Evolutionary conservation across 2,329 filamentous ascomycete species (phyloP).

Genomic region (Pseudopithomyces maydicus): DNA sequence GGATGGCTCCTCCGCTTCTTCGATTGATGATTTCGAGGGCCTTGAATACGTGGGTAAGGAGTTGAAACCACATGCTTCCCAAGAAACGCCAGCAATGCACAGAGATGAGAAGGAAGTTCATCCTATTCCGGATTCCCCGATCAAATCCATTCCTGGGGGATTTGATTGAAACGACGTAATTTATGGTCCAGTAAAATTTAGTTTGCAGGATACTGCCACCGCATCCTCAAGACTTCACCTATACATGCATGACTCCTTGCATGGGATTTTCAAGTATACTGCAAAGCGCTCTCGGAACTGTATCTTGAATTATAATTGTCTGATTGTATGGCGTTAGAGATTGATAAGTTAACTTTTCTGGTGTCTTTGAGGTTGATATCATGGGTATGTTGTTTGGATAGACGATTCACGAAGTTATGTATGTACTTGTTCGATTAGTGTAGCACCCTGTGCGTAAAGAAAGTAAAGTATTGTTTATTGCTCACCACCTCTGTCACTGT

Average conservation of each 20-base stretch:
- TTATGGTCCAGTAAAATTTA: background rate
- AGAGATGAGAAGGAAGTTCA: conserved; percentile 46
- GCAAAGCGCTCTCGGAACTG: too few species aligned
- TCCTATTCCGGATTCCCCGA: conserved; percentile 45
- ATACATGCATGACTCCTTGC: background rate
- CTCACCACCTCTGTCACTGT: too few species aligned
- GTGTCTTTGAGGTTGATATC: background rate
- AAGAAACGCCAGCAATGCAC: conserved; percentile 18
- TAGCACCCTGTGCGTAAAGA: background rate
- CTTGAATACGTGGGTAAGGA: conserved; percentile 33
- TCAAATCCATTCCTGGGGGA: conserved; percentile 38
- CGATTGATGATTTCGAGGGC: conserved; percentile 34
- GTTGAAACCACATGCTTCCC: conserved; percentile 31
- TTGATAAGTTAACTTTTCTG: background rate
- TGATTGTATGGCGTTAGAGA: background rate
- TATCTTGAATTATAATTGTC: background rate
- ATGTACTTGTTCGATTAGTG: conserved; percentile 1
- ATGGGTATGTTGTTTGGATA: background rate
- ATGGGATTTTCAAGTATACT: background rate
- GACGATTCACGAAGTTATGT: background rate
- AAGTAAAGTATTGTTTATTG: too few species aligned
- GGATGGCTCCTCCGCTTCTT: conserved; percentile 39
- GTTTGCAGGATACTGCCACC: background rate
- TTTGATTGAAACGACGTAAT: conserved; percentile 16
- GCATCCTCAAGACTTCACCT: background rate